Base-by-base conservation (phyloP, 2,329 filamentous ascomycete species). In the Ophiocordyceps camponoti-leonardi region DNA sequence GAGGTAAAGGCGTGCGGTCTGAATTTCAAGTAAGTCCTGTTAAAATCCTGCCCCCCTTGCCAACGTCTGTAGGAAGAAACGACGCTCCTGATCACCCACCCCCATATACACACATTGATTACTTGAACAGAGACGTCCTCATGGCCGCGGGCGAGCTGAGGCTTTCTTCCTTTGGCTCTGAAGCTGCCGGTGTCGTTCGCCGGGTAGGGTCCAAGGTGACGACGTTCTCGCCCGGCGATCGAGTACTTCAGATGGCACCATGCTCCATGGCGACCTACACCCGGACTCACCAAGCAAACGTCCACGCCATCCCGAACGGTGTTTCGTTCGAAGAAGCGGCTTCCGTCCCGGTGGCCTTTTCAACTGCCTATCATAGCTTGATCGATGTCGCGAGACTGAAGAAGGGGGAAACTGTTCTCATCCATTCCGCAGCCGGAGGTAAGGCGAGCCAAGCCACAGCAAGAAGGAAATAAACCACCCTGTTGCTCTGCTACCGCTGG, bases 351-450 rank as follows among this genome's bases (percentile, higher is more conserved):
- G 20, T 46, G n/a, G 45, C 18, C 4, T 41, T 43, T 18, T 10
- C 30, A 1, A 46, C 45, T 28, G 45, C 45, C 6, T 46, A 43
- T 10, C 18, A 33, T 1, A 14, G 30, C 20, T 18, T 46, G 12
- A 14, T 46, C 16, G 26, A 43, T 7, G 18, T 43, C 6, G 45
- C 45, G 20, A 42, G 30, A n/a, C 30, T 43, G 4, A 11, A 30
- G 16, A 40, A 39, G 22, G 41, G 45, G 16, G 35, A 46, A 20
- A 39, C 45, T 4, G 45, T 46, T 14, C 45, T 46, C 3, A 39
- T 46, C 22, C 45, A 46, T n/a, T 31, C 45, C 10, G 45, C 45
- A 22, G 41, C 45, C 11, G 45, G 45, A 28, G 45, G 44, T 19
- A n/a, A 37, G 35, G 8, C 23, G 23, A 26, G 4, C 23, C 23